Evolutionary conservation across 352 stramenopile genomes (phyloP).

Genomic region (Globisporangium nodosum): DNA sequence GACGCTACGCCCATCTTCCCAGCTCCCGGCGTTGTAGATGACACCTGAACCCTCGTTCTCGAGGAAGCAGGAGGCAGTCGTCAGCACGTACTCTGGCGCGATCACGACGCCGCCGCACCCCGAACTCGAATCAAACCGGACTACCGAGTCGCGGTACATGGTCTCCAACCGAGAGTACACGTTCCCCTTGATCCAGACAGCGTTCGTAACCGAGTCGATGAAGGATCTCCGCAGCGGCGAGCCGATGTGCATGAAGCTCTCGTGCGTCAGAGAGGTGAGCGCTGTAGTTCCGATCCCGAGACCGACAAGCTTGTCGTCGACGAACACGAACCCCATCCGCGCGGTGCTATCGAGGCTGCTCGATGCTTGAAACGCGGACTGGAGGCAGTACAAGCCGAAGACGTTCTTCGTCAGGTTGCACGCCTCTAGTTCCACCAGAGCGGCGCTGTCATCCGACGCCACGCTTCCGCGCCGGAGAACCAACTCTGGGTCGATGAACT

Average conservation of each 20-base stretch:
- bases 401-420: not conserved
- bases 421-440: not conserved
- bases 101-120: constrained; percentile 3
- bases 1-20: too few relatives aligned
- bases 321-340: constrained; percentile 4
- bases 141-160: not conserved
- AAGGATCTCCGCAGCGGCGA: not conserved
- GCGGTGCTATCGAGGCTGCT: not conserved
- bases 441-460: not conserved
- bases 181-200: not conserved
- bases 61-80: constrained; percentile 1
- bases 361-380: not conserved
- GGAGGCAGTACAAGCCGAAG: not conserved
- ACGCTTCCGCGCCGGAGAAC: not conserved
- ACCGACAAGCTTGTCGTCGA: not conserved
- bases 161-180: not conserved
- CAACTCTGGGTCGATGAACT: constrained; percentile 3
- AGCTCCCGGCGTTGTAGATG: not conserved
- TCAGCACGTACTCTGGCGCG: not conserved
- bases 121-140: not conserved
- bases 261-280: too few relatives aligned
- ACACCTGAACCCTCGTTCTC: not conserved
- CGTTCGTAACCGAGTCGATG: not conserved
- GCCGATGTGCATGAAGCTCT: not conserved
- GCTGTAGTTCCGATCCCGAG: not conserved